phyloP scores from a whole-genome alignment of 768 basidiomycete species.

The Podaxis rugospora region DNA sequence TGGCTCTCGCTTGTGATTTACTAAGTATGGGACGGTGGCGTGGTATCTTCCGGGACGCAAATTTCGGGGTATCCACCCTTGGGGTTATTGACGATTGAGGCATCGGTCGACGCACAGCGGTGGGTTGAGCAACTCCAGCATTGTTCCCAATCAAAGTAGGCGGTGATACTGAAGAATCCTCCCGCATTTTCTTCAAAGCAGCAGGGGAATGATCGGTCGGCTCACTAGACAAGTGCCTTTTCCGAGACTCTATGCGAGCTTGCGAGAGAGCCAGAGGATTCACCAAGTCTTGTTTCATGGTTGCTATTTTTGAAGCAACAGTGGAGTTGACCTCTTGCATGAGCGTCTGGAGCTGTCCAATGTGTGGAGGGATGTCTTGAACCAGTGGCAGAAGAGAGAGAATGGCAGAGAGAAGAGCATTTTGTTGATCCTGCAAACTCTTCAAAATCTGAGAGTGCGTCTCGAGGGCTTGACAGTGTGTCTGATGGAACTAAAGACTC shows the following conservation, averaged over 20 bases:
- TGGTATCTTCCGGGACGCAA: neutral
- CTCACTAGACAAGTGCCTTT: slow-evolving; percentile 1
- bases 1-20: neutral
- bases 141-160: neutral
- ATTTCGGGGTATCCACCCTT: neutral
- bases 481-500: slow-evolving; percentile 38
- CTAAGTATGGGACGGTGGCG: neutral
- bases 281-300: neutral
- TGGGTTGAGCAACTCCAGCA: neutral
- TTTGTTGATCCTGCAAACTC: slow-evolving; percentile 60
- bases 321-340: slow-evolving; percentile 1
- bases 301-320: neutral
- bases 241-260: neutral
- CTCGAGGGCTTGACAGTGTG: slow-evolving; percentile 43
- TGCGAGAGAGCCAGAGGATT: neutral
- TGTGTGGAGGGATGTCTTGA: slow-evolving; percentile 54
- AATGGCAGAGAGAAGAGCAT: slow-evolving; percentile 47
- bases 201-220: neutral
- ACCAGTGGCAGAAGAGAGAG: slow-evolving; percentile 58
- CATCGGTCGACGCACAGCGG: neutral
- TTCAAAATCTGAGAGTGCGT: slow-evolving; percentile 54
- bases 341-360: slow-evolving; percentile 29
- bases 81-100: neutral
- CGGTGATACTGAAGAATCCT: neutral
- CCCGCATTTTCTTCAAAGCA: neutral